phyloP scores from a whole-genome alignment of 768 basidiomycete species.

The Rhodotorula taiwanensis region DNA sequence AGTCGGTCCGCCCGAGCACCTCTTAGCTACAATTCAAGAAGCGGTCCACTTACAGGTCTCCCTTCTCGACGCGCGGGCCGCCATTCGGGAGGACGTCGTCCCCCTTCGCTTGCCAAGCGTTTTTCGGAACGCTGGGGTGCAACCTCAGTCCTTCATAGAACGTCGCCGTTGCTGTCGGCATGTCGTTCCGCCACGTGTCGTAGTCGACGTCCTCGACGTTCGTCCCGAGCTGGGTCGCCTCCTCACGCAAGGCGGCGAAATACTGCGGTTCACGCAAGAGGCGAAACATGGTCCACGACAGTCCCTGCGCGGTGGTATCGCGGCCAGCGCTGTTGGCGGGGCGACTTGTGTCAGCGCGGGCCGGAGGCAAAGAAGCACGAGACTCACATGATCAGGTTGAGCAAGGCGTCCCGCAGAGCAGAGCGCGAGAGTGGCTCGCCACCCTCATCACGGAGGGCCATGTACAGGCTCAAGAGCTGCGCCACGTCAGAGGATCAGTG shows the following conservation, averaged over 20 bases:
- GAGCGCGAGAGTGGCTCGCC: conserved; percentile 12
- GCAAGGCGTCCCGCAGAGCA: conserved; percentile 26
- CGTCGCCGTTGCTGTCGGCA: conserved; percentile 6
- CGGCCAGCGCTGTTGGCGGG: not conserved
- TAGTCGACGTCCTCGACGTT: not conserved
- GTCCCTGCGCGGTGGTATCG: conserved; percentile 32
- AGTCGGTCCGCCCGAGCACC: no score
- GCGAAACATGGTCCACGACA: conserved; percentile 25
- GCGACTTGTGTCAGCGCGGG: not conserved
- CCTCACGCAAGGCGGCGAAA: conserved; percentile 5
- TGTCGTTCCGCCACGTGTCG: conserved; percentile 10
- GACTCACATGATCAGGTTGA: conserved; percentile 33
- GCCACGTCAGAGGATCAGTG: not conserved
- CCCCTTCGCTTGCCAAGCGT: conserved; percentile 17
- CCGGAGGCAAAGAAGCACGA: not conserved
- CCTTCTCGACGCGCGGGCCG: conserved; percentile 6
- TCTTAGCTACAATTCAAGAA: not conserved
- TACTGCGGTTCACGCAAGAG: conserved; percentile 7
- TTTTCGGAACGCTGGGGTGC: conserved; percentile 25
- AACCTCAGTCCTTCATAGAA: conserved; percentile 16
- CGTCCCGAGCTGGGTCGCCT: conserved; percentile 5
- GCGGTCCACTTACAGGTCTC: not conserved
- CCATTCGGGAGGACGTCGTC: conserved; percentile 18
- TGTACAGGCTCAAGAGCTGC: conserved; percentile 24
- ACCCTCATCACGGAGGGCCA: conserved; percentile 25